Conservation (phyloP, 2,329 filamentous ascomycete species). For the Phyllosticta paracitricarpa region DNA sequence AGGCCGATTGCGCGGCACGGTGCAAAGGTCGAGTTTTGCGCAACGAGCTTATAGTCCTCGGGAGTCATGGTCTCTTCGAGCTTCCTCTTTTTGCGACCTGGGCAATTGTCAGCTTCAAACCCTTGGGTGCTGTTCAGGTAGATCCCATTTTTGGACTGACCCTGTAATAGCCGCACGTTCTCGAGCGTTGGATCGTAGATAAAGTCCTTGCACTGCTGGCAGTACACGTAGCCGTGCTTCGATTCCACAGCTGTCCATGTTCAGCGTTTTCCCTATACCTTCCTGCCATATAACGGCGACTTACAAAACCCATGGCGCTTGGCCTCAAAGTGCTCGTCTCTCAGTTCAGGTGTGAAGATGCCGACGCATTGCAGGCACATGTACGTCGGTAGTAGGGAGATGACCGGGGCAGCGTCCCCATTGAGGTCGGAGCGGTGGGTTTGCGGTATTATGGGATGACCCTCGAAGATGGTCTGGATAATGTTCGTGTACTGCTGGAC, state of each 20-base stretch:
- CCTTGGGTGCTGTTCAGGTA: no score
- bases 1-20: slow-evolving; percentile 82
- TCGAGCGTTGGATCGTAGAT: slow-evolving; percentile 77
- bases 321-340: slow-evolving; percentile 55
- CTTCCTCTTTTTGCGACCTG: slow-evolving; percentile 57
- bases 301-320: slow-evolving; percentile 67
- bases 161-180: slow-evolving; percentile 60
- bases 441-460: slow-evolving; percentile 53
- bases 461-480: slow-evolving; percentile 60
- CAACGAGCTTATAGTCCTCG: slow-evolving; percentile 68
- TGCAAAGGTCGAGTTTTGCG: slow-evolving; percentile 65
- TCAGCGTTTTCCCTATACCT: slow-evolving; percentile 6
- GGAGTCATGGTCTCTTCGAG: slow-evolving; percentile 53
- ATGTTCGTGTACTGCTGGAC: slow-evolving; percentile 64
- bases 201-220: slow-evolving; percentile 72
- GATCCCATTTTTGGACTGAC: slow-evolving; percentile 33
- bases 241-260: slow-evolving; percentile 61
- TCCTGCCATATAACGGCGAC: slow-evolving; percentile 12
- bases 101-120: neutral
- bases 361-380: slow-evolving; percentile 64
- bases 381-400: slow-evolving; percentile 45
- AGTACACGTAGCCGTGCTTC: slow-evolving; percentile 63
- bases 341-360: slow-evolving; percentile 56
- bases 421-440: slow-evolving; percentile 44
- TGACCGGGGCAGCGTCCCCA: slow-evolving; percentile 46